Conservation (phyloP, 106 monocot genomes). For the Platanthera zijinensis region DNA sequence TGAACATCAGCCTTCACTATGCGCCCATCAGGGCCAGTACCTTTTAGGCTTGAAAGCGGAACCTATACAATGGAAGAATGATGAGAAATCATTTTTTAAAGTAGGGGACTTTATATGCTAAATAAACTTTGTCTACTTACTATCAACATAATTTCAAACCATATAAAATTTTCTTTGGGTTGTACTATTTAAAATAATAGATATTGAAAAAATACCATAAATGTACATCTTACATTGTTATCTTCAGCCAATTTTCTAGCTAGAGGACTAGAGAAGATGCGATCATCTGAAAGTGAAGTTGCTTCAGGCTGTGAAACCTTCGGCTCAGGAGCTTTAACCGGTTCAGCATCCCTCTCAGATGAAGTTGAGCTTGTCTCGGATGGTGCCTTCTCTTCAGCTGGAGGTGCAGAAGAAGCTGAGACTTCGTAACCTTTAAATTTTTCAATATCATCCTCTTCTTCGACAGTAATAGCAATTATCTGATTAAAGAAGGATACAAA, state of each 20-base stretch:
- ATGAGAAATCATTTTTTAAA: background rate
- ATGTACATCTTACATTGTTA: slow-evolving; percentile 49
- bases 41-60: slow-evolving; percentile 79
- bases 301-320: slow-evolving; percentile 31
- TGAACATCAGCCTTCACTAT: slow-evolving; percentile 95
- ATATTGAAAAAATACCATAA: background rate
- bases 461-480: slow-evolving; percentile 88
- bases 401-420: slow-evolving; percentile 35
- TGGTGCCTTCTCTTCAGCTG: slow-evolving; percentile 26
- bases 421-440: slow-evolving; percentile 82
- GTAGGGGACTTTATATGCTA: background rate
- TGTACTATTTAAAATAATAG: slow-evolving; percentile 1
- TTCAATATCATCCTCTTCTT: slow-evolving; percentile 72
- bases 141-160: background rate
- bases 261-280: slow-evolving; percentile 78
- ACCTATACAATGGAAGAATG: slow-evolving; percentile 32
- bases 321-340: slow-evolving; percentile 36
- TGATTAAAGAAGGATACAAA: slow-evolving; percentile 13
- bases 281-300: slow-evolving; percentile 34
- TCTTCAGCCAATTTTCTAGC: slow-evolving; percentile 96
- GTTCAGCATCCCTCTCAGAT: slow-evolving; percentile 24
- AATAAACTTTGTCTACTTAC: background rate
- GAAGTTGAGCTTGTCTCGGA: slow-evolving; percentile 30
- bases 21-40: slow-evolving; percentile 86
- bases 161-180: background rate